Base-by-base conservation (phyloP, 768 basidiomycete genomes). In the Leccinum incarnatum region DNA sequence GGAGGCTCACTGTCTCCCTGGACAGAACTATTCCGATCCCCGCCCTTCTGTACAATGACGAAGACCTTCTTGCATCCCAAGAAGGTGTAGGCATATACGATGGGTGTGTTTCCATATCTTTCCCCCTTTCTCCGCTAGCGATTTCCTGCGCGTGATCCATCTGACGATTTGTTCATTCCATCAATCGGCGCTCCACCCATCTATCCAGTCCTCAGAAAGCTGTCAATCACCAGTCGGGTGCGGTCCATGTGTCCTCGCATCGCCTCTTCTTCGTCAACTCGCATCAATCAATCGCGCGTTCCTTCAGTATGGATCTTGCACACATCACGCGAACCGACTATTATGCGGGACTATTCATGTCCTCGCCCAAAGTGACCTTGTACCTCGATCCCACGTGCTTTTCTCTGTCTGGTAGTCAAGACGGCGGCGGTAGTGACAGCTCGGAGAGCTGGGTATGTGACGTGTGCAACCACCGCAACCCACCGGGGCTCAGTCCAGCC, bases 11-110 rank as follows among this genome's bases (percentile, higher is more conserved):
- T 40, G 75, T 72, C 65, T 63, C 74, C 23, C 76, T 90, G 5
- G 91, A 93, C 62, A 91, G 90, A 21, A 85, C 87, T 1, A 91
- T 93, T 45, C 92, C 93, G 5, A 77, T 93, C 15, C 79, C 78
- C 23, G 91, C 91, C 1, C 77, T 91, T 15, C 78, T 95, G 0
- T 94, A 91, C 67, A 79, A 83, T 14, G 92, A 94, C 56, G 96
- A 98, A 74, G 84, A 85, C 48, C 76, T 91, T 30, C 75, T 91
- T 2, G 78, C 83, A 7, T 83, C 81, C 48, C 92, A 93, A 68
- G 89, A 93, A 48, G 77, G 76, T 53, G 87, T 98, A 5, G 95
- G 95, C 1, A 86, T 98, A 56, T 98, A 98, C 67, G 88, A 95
- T 64, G 93, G 93, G 95, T 95, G 72, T 61, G 87, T 75, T 29